These are phyloP conservation scores for Scalesia atractyloides DNA, from an alignment of 129 eudicot species.

Conservation along the genomic window DNA sequence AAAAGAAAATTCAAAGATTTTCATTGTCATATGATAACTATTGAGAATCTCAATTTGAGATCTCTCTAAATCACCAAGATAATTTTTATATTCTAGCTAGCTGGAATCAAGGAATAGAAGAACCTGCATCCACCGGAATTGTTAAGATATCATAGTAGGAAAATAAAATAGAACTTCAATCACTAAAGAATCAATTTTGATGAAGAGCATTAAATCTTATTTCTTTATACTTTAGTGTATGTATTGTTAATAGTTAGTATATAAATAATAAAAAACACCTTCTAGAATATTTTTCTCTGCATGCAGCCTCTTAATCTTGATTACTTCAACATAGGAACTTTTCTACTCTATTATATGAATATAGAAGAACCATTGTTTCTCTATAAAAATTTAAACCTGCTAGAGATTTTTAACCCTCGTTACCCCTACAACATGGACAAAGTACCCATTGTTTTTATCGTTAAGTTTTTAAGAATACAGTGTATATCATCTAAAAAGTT, in stretches of 20 bases:
- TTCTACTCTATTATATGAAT: background rate
- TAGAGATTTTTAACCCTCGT: background rate
- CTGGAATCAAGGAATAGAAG: background rate
- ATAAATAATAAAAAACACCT: background rate
- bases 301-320: slow-evolving; percentile 8
- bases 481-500: background rate
- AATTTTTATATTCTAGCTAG: background rate
- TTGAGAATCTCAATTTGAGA: slow-evolving; percentile 1
- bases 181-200: background rate
- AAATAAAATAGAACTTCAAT: background rate
- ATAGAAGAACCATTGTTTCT: background rate
- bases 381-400: background rate
- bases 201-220: background rate
- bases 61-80: background rate
- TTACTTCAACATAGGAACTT: background rate
- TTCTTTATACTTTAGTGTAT: background rate
- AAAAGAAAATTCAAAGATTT: background rate
- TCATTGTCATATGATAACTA: slow-evolving; percentile 3
- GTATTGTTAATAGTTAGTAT: background rate
- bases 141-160: background rate
- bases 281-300: background rate
- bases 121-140: background rate
- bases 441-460: background rate
- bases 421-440: background rate
- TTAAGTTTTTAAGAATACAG: background rate